Evolutionary conservation across 371 early-diverging fungal species (phyloP), one percentile per base, ranked within the genome.

Genomic region (Apophysomyces variabilis): DNA sequence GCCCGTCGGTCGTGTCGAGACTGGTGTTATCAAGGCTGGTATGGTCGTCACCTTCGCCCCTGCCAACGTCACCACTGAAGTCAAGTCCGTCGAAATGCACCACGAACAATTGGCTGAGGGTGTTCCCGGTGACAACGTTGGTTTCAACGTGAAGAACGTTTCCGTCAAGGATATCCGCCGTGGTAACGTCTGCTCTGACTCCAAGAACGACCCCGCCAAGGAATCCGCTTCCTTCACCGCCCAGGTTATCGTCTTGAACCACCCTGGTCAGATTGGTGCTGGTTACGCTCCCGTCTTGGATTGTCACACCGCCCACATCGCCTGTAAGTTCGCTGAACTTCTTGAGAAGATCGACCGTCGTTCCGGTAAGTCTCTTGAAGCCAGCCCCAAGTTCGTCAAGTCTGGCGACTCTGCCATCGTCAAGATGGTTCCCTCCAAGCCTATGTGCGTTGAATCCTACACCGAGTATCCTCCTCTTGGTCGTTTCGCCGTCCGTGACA

Each of bases 81-180:
- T 96, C 86, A 95, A 94, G 90, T 96, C 96, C 86, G 95, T 97
- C 71, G 96, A 96, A 88, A 98, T 96, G 98, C 98, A 96, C 86
- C 96, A 96, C 95, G 95, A 96, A 86, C 85, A 87, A 71, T 89
- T 96, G 73, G 77, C 77, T 70, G 90, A 96, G 87, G 98, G 96
- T 89, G 79, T 90, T 58, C 95, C 98, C 80, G 98, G 98, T 76
- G 98, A 98, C 92, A 96, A 95, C 90, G 96, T 96, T 73, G 96
- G 96, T 77, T 95, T 98, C 94, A 95, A 95, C 94, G 93, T 97
- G 84, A 95, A 94, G 94, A 94, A 95, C 92, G 94, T 95, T 61
- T 94, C 95, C 71, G 93, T 94, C 85, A 94, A 93, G 91, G 95
- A 95, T 78, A 94, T 96, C 87, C 95, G 95, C 75, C 95, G 96